phyloP scores from a whole-genome alignment of 1,284 basidiomycete species.

The Malassezia restricta region DNA sequence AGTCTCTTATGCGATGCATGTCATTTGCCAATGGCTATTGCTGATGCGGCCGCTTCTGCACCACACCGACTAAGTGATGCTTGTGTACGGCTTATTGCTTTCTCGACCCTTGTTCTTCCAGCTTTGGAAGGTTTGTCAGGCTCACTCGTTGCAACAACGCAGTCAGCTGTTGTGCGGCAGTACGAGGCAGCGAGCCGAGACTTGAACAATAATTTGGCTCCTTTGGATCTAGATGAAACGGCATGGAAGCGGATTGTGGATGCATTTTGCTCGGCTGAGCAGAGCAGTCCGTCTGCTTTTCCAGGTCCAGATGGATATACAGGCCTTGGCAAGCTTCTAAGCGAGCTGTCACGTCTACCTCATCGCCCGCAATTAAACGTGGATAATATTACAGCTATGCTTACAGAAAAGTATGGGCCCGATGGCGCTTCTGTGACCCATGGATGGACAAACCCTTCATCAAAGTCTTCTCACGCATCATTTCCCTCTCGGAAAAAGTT shows the following conservation, averaged over 20 bases:
- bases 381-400: background rate
- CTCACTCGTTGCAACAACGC: slow-evolving; percentile 1
- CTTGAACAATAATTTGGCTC: background rate
- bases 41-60: slow-evolving; percentile 6
- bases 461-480: background rate
- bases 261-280: background rate
- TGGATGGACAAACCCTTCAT: background rate
- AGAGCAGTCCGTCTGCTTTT: background rate
- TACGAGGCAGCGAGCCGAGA: slow-evolving; percentile 13
- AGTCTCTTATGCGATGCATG: slow-evolving; percentile 9
- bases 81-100: slow-evolving; percentile 6
- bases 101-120: slow-evolving; percentile 8
- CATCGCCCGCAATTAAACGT: background rate
- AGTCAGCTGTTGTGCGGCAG: slow-evolving; percentile 6
- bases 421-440: background rate
- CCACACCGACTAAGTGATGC: background rate
- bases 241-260: slow-evolving; percentile 8
- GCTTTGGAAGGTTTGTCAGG: slow-evolving; percentile 4
- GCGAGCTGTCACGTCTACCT: slow-evolving; percentile 2
- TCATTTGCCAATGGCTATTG: slow-evolving; percentile 17
- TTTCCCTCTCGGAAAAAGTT: background rate
- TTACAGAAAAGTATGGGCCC: slow-evolving; percentile 8
- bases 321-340: slow-evolving; percentile 12
- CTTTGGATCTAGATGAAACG: background rate
- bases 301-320: background rate